Base-by-base conservation (phyloP, 2,329 filamentous ascomycete genomes). In the Hypoxylon sp. region DNA sequence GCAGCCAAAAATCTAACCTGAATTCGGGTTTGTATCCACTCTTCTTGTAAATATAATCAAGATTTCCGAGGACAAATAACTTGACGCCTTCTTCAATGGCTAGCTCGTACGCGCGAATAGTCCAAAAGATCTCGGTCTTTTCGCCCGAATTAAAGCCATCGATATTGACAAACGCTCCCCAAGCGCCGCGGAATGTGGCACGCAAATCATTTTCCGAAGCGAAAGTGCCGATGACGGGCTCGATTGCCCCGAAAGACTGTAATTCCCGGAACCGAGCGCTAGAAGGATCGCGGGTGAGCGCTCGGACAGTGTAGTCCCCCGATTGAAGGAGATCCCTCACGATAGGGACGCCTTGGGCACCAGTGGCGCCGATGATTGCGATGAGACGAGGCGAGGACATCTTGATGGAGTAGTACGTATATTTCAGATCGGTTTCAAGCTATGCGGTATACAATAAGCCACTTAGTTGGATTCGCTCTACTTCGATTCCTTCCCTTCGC, bases 131-230 rank as follows among this genome's bases (percentile, higher is more conserved):
- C 71, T 87, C 84, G 0, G 78, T 78, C 70, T 85, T 86, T 73
- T 86, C 84, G 32, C 84, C 85, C 23, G 76, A 76, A 63, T 84
- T 85, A 73, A 85, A 86, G 12, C 83, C 83, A 66, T 87, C 84
- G 43, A 85, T 82, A 70, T 87, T 87, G 50, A 87, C 76, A 67
- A 83, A 87, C 2, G 83, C 83, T n/a, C 80, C 81, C 67, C 81
- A 79, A 48, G 80, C 81, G 4, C 80, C 82, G 8, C 71, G 69
- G 69, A 85, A 82, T 0, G 81, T 82, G 1, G 74, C 72, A 14
- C 81, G 81, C 0, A 86, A 80, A 61, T 78, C 74, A 0, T 68
- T 62, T 68, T 86, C 84, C 39, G 77, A 80, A 19, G 81, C 81
- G 62, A 85, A 83, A 1, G 80, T 82, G 29, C 85, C 85, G 55